Evolutionary conservation across 2,329 filamentous ascomycete genomes (phyloP).

Genomic region (Aspergillus aculeatinus): DNA sequence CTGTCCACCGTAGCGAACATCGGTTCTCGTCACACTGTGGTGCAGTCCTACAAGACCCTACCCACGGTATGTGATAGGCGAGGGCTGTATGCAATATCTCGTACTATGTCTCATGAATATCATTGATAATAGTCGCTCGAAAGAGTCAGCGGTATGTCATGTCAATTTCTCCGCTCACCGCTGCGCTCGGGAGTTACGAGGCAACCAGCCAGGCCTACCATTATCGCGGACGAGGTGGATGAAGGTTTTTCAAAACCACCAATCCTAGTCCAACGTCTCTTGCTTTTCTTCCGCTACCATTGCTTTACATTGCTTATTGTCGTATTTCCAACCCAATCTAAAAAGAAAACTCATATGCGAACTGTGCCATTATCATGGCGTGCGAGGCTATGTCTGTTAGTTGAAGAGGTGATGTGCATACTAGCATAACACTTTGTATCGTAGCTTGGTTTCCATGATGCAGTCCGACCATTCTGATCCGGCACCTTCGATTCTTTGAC

Average conservation of each 20-base stretch:
- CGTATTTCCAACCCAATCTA: conserved; percentile 1
- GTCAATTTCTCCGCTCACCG: conserved; percentile 7
- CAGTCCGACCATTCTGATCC: neutral
- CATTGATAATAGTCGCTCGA: conserved; percentile 5
- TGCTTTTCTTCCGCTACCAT: neutral
- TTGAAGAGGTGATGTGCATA: neutral
- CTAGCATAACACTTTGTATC: neutral
- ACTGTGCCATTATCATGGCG: neutral
- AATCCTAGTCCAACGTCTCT: conserved; percentile 13
- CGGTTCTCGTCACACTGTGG: conserved; percentile 9
- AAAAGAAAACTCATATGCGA: neutral
- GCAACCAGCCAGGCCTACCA: conserved; percentile 13
- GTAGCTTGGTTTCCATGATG: neutral
- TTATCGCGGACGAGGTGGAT: conserved; percentile 15
- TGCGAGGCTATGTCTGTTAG: neutral
- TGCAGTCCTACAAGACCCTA: conserved; percentile 8
- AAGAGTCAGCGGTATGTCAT: conserved; percentile 9
- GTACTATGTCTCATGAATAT: conserved; percentile 7
- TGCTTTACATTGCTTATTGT: conserved; percentile 9
- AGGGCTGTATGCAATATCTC: conserved; percentile 3
- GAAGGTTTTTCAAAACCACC: conserved; percentile 13
- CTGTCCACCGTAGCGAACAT: neutral
- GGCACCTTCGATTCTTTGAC: neutral
- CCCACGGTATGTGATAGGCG: conserved; percentile 5
- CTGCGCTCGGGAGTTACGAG: conserved; percentile 11